Conservation (phyloP, 169 alveolate genomes). For the Cryptosporidium tyzzeri region DNA sequence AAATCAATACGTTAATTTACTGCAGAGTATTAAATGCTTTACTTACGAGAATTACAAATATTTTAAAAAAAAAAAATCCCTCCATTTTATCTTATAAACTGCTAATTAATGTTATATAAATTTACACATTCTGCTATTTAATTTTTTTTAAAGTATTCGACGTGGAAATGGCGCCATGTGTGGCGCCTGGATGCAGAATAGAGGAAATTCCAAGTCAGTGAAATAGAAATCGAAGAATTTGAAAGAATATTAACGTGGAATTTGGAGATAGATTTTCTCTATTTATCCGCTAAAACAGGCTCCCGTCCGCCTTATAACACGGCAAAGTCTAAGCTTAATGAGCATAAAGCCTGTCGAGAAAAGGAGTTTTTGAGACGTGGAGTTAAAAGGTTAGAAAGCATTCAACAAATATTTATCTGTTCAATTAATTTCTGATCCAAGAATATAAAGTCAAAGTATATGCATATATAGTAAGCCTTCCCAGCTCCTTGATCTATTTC, state of each 20-base stretch:
- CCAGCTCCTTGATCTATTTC: not conserved
- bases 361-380: slow-evolving; percentile 13
- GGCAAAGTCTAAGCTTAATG: not conserved
- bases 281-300: slow-evolving; percentile 9
- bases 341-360: not conserved
- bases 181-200: slow-evolving; percentile 69
- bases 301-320: slow-evolving; percentile 7
- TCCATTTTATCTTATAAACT: not conserved
- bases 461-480: not conserved
- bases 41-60: not conserved
- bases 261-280: not conserved
- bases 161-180: slow-evolving; percentile 59
- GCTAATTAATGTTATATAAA: not conserved
- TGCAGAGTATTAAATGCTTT: not conserved
- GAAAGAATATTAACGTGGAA: not conserved
- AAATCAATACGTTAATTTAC: not conserved
- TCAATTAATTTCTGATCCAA: not conserved
- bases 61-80: not conserved
- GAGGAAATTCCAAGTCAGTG: slow-evolving; percentile 9
- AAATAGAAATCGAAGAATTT: not conserved
- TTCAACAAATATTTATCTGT: slow-evolving; percentile 8
- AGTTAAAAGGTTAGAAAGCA: not conserved
- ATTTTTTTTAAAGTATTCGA: slow-evolving; percentile 15
- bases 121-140: not conserved
- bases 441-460: not conserved